Base-by-base conservation (phyloP, 2,329 filamentous ascomycete genomes). In the Pseudogymnoascus sp. region DNA sequence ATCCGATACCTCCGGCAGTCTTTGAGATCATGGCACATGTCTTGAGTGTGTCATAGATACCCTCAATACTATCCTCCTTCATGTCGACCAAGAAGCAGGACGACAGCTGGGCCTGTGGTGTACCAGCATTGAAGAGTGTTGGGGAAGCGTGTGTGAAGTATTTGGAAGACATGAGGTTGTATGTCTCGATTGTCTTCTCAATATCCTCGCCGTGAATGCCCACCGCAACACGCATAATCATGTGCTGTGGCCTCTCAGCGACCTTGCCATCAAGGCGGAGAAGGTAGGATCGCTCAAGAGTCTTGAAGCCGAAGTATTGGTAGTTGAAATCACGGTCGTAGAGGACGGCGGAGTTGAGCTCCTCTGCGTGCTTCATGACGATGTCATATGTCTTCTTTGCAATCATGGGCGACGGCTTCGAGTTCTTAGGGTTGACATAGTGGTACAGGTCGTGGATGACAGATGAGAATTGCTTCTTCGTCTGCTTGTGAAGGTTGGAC, bases 291-390 rank as follows among this genome's bases (percentile, higher is more conserved):
- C 95, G 88, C 82, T 99, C 95, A 40, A 99, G 82, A 6, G 95
- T 99, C 86, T 99, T 99, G 87, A 99, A 99, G 68, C 95, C 95
- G 73, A 99, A 99, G 81, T 96, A 99, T 81, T 99, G 95, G 82
- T 99, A 99, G 85, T 97, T 97, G 85, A 99, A 99, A 76, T 99
- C 95, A 71, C 95, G 90, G 80, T 99, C 95, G 73, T 97, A 99
- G 72, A 99, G 93, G 75, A 99, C 97, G 72, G 95, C 95, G 47
- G 93, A 97, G 82, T 99, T 96, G 64, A 99, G 85, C 79, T 99
- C 95, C 64, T 96, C 95, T 72, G 91, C 92, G 78, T 99, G 92
- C 73, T 89, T 90, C 90, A 96, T 95, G 68, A 99, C 89, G 67
- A 86, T 91, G 71, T 97, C 90, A 75, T 96, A 96, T 59, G 90